These are phyloP conservation scores for Plasmodium coatneyi DNA, from an alignment of 169 alveolate genomes.

Conservation along the genomic window DNA sequence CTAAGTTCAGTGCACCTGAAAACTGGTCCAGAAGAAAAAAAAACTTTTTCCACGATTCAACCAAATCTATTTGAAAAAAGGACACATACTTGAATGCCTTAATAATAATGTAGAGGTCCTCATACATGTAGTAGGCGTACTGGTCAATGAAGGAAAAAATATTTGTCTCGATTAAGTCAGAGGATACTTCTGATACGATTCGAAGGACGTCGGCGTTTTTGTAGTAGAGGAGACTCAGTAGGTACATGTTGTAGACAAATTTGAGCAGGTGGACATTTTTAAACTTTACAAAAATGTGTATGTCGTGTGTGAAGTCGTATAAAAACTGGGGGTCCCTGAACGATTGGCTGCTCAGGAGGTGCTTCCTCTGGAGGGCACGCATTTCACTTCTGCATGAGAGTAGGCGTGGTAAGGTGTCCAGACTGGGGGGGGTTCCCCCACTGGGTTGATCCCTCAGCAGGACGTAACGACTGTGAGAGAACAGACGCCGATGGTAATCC, in stretches of 20 bases:
- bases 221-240: slow-evolving; percentile 44
- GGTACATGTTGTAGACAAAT: slow-evolving; percentile 27
- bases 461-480: neutral
- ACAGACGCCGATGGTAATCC: slow-evolving; percentile 6
- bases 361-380: neutral
- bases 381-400: neutral
- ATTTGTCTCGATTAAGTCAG: slow-evolving; percentile 25
- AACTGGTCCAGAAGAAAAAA: slow-evolving; percentile 31
- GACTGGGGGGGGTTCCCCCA: neutral
- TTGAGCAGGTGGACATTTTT: slow-evolving; percentile 30
- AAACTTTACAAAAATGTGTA: slow-evolving; percentile 43
- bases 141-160: slow-evolving; percentile 60
- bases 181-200: slow-evolving; percentile 23
- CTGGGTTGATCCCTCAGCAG: neutral
- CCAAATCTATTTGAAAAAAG: slow-evolving; percentile 21
- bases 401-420: neutral
- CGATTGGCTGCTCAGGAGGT: neutral
- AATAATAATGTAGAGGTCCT: slow-evolving; percentile 39
- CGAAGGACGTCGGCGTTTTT: slow-evolving; percentile 33
- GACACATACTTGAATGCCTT: slow-evolving; percentile 54
- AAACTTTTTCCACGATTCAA: slow-evolving; percentile 43
- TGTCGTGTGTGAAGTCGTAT: slow-evolving; percentile 51
- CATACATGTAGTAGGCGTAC: slow-evolving; percentile 42
- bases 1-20: slow-evolving; percentile 33
- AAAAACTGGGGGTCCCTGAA: slow-evolving; percentile 20